Base-by-base conservation (phyloP, 140 eudicot species). In the Erigeron philadelphicus region DNA sequence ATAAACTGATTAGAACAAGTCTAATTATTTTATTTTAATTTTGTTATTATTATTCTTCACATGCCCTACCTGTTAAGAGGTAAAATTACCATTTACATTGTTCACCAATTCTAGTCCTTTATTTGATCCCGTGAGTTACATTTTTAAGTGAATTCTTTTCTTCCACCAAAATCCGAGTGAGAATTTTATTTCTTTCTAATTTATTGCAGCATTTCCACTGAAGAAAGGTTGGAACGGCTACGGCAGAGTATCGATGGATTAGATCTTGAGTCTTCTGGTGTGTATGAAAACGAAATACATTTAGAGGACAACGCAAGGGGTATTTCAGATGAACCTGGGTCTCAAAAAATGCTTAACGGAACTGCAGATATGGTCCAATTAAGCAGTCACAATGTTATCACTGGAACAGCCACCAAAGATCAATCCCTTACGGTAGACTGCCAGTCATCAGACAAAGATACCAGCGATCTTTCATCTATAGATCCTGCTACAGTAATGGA, bases 201-300 rank as follows among this genome's bases (percentile, higher is more conserved):
- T 31, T 31, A 3, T 31, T 31, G 38, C 5, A 94, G 99, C 79
- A 94, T 94, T 73, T 94, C 90, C 50, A 82, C 85, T 66, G 97
- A 94, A 76, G 99, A 94, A 80, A 82, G 99, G 81, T 75, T 94
- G 82, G 95, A 89, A 74, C 82, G 91, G 41, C 71, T 94, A 68
- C 89, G 94, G 54, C 84, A 83, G 64, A 85, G 83, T 63, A 72
- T 89, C 11, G 62, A 70, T 52, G 81, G 71, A 54, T 70, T 90
- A 75, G 86, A 80, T 81, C 63, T 89, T 42, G 99, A 82, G 71
- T 61, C 77, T 61, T 66, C 81, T 13, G 60, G 70, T 58, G 70
- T 42, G 76, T 58, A 61, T 73, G 91, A 65, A 17, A 50, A 67
- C 49, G 77, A 71, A 78, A 88, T 79, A 45, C 75, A 17, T 42